A percentile compares a stretch with the other conserved stretches of the same genome.
phyloP scores from a whole-genome alignment of 169 alveolate species.

The Perkinsus olseni region DNA sequence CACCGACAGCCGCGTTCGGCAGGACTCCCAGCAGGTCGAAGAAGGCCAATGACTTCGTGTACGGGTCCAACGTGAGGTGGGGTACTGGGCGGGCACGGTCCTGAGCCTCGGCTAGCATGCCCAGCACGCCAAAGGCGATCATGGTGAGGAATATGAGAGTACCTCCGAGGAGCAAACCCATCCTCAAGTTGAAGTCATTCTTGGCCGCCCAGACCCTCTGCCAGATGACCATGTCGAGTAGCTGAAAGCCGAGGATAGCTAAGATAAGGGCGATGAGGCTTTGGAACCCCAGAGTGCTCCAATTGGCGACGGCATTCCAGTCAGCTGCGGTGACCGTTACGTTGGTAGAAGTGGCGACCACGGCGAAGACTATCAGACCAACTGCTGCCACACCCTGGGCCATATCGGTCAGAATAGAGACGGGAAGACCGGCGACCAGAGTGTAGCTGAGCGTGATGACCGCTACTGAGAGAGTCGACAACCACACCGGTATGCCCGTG shows the following conservation, averaged over 20 bases:
- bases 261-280: not conserved
- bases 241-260: not conserved
- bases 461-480: not conserved
- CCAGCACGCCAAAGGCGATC: not conserved
- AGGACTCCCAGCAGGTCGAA: not conserved
- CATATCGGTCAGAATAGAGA: not conserved
- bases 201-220: not conserved
- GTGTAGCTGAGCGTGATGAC: not conserved
- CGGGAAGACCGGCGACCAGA: not conserved
- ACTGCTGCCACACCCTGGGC: not conserved
- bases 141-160: not conserved
- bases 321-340: not conserved
- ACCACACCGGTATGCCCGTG: not conserved
- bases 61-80: not conserved
- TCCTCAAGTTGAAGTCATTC: not conserved
- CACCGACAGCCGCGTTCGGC: not conserved
- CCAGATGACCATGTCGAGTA: not conserved
- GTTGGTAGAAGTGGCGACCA: not conserved
- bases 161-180: not conserved
- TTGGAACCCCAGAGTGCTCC: not conserved
- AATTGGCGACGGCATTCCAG: not conserved
- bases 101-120: not conserved
- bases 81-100: not conserved
- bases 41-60: not conserved
- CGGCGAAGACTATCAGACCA: not conserved